Conservation (phyloP, 164 flowering plant species). For the Hamamelis virginiana region DNA sequence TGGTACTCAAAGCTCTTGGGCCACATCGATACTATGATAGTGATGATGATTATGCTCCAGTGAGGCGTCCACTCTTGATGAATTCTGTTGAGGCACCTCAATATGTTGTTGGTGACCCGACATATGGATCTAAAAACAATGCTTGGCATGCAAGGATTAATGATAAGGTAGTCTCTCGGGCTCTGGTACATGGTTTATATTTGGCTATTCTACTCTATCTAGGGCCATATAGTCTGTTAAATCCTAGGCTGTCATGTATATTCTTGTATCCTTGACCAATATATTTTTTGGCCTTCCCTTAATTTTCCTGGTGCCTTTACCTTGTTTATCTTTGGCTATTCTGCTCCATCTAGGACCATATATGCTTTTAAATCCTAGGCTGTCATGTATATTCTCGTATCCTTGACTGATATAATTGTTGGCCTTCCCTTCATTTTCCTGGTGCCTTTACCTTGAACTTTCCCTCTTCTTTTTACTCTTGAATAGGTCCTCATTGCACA, state of each 20-base stretch:
- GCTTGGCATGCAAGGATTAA: slow-evolving; percentile 42
- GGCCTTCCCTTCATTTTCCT: too few species aligned
- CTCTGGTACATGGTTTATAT: neutral
- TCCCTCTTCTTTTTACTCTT: too few species aligned
- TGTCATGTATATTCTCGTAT: neutral
- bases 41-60: slow-evolving; percentile 63
- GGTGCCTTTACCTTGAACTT: too few species aligned
- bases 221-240: neutral
- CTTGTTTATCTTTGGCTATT: neutral
- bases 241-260: neutral
- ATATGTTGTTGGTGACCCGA: slow-evolving; percentile 48
- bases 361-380: neutral
- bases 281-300: too few species aligned
- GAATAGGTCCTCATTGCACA: too few species aligned
- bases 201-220: neutral
- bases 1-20: slow-evolving; percentile 77
- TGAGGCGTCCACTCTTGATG: slow-evolving; percentile 59
- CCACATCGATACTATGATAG: slow-evolving; percentile 71
- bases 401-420: neutral
- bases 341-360: neutral
- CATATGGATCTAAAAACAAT: slow-evolving; percentile 39
- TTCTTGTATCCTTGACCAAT: neutral
- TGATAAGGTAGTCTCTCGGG: slow-evolving; percentile 37
- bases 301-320: too few species aligned
- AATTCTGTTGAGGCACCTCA: slow-evolving; percentile 40